phyloP scores from a whole-genome alignment of 2,329 filamentous ascomycete species.

The Drechslerella coelobrocha region DNA sequence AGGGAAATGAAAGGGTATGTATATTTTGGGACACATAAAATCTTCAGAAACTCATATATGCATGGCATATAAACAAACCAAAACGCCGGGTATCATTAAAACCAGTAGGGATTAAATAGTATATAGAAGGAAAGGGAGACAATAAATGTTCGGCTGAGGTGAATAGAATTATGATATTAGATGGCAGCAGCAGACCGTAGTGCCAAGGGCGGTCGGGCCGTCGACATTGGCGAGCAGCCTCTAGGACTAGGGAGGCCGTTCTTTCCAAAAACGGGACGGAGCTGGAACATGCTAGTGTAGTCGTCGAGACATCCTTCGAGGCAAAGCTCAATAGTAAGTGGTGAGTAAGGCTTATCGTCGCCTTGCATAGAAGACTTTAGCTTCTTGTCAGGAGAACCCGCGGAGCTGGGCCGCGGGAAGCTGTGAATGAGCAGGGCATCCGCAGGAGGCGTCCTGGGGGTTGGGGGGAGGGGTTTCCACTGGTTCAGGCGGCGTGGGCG shows the following conservation, averaged over 20 bases:
- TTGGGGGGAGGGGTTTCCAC: slow-evolving; percentile 49
- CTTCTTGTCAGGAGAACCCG: slow-evolving; percentile 16
- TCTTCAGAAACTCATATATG: slow-evolving; percentile 3
- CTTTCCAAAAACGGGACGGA: slow-evolving; percentile 38
- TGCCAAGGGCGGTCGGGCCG: slow-evolving; percentile 19
- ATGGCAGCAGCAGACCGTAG: slow-evolving; percentile 15
- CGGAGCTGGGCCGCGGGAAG: slow-evolving; percentile 25
- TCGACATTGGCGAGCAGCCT: slow-evolving; percentile 40
- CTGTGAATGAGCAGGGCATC: slow-evolving; percentile 25
- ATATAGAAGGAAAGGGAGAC: slow-evolving; percentile 9
- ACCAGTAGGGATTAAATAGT: slow-evolving; percentile 6
- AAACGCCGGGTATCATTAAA: slow-evolving; percentile 51
- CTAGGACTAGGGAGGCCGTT: slow-evolving; percentile 21
- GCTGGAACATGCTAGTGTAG: slow-evolving; percentile 44
- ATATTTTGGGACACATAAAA: background rate
- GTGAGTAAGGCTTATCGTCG: slow-evolving; percentile 32
- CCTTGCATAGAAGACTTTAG: background rate
- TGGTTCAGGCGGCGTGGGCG: slow-evolving; percentile 37
- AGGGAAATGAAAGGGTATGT: background rate
- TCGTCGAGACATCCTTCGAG: slow-evolving; percentile 45
- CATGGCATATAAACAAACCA: background rate
- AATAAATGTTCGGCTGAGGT: slow-evolving; percentile 5
- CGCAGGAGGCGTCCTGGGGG: slow-evolving; percentile 37
- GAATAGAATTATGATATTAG: slow-evolving; percentile 4
- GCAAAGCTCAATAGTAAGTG: slow-evolving; percentile 46